Base-by-base conservation (phyloP, 2,329 filamentous ascomycete species). In the Fusarium musae region DNA sequence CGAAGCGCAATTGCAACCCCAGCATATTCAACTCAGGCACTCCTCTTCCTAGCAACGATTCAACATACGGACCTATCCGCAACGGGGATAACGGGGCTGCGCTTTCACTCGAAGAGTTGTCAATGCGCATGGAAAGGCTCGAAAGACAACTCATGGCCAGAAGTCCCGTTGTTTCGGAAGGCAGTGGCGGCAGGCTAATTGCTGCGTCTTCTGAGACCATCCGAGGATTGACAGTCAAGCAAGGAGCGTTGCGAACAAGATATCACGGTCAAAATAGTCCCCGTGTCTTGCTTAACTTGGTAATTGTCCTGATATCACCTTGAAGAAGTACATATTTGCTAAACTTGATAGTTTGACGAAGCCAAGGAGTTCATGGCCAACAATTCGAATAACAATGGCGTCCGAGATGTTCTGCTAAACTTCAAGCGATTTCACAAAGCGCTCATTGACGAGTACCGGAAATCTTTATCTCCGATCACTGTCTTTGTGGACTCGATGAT, bases 401-500 rank as follows among this genome's bases (percentile, higher is more conserved):
- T 85, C 34, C 76, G 80, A 34, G 84, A 87, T 26, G 72, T 86
- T 40, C 84, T 89, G 58, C 66, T 79, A 26, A 83, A 82, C 52
- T 83, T 88, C 49, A 82, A 85, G 60, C 83, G 83, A 49, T 83
- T 89, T 42, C 84, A 89, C 74, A 84, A 81, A 67, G 79, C 82
- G 19, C 79, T 89, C 13, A 85, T 86, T 70, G 83, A 85, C 54
- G 84, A 87, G 36, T 84, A 86, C 73, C 81, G 81, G 59, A 84
- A 85, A 72, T 83, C 83, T 1, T 79, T 88, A 44, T 79, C 84
- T 9, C 87, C 88, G 1, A 88, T 89, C 49, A 83, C 86, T 6
- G 87, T 89, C 37, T 89, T 86, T 73, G 87, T 89, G 34, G 87
- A 89, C 73, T 89, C 87, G n/a, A 87, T 89, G 81, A 87, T 88